Percentiles rank a stretch among this genome's conserved stretches.
Conservation (phyloP, 768 basidiomycete genomes). For the Hericium erinaceus region DNA sequence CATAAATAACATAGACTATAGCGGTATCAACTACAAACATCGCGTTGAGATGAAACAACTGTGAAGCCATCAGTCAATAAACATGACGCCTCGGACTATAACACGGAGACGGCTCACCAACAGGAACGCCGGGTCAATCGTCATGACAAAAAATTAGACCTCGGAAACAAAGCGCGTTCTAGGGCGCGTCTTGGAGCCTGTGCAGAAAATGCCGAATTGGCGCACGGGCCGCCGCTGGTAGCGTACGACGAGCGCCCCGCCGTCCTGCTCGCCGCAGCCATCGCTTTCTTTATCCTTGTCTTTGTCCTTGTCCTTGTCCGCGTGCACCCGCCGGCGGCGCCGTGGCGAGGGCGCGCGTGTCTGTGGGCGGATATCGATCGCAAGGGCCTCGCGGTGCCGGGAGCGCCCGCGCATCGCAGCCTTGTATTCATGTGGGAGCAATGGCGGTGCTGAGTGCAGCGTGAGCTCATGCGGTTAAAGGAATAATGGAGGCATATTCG, state of each 20-base stretch:
- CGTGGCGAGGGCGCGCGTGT: slow-evolving; percentile 13
- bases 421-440: slow-evolving; percentile 7
- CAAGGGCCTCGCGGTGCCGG: slow-evolving; percentile 3
- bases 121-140: too few relatives aligned
- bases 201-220: slow-evolving; percentile 13
- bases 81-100: too few relatives aligned
- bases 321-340: not conserved
- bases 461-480: too few relatives aligned
- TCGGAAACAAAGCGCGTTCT: too few relatives aligned
- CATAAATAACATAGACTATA: too few relatives aligned
- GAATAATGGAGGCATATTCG: not conserved
- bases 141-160: too few relatives aligned
- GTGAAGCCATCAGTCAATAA: too few relatives aligned
- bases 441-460: slow-evolving; percentile 7
- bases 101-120: too few relatives aligned
- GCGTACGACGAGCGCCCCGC: not conserved
- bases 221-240: slow-evolving; percentile 6
- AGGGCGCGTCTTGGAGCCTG: not conserved
- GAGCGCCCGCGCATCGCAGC: slow-evolving; percentile 7
- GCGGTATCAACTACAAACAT: too few relatives aligned
- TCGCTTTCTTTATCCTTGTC: not conserved
- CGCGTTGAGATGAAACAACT: too few relatives aligned
- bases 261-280: not conserved
- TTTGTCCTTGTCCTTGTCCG: not conserved
- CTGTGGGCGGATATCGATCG: slow-evolving; percentile 5